Evolutionary conservation across 495 filamentous ascomycete genomes (phyloP).

Genomic region (Halenospora varia): DNA sequence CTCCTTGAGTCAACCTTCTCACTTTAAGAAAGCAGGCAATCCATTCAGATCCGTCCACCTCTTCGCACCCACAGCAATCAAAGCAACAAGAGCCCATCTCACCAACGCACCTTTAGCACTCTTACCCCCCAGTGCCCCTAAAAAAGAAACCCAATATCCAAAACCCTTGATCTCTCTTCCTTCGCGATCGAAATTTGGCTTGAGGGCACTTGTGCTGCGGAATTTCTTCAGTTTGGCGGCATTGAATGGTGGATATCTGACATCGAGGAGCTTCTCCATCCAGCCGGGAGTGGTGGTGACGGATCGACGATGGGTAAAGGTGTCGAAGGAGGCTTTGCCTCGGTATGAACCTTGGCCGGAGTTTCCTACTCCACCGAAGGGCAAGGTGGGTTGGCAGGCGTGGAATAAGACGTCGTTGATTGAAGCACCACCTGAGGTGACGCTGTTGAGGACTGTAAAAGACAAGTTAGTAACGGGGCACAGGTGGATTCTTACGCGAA

Average conservation of each 20-base stretch:
- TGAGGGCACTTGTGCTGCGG: slow-evolving; percentile 48
- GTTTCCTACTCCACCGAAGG: slow-evolving; percentile 90
- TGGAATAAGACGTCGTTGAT: slow-evolving; percentile 85
- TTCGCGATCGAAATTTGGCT: slow-evolving; percentile 81
- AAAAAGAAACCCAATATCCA: slow-evolving; percentile 40
- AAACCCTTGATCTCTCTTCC: slow-evolving; percentile 53
- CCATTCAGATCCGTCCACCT: slow-evolving; percentile 2
- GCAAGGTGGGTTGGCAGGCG: slow-evolving; percentile 65
- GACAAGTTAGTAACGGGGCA: too few relatives aligned
- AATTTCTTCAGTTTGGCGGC: slow-evolving; percentile 51
- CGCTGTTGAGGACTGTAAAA: slow-evolving; percentile 45
- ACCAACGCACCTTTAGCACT: slow-evolving; percentile 43
- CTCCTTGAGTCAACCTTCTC: background rate
- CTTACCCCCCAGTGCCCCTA: slow-evolving; percentile 42
- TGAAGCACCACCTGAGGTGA: slow-evolving; percentile 72
- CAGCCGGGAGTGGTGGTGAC: slow-evolving; percentile 74
- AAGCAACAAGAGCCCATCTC: slow-evolving; percentile 40
- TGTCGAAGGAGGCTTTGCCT: slow-evolving; percentile 78
- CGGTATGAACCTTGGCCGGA: slow-evolving; percentile 81
- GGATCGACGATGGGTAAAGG: slow-evolving; percentile 75
- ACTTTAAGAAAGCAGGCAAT: slow-evolving; percentile 2
- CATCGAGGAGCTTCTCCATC: slow-evolving; percentile 69
- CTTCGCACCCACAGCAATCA: slow-evolving; percentile 18
- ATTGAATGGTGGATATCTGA: slow-evolving; percentile 79
- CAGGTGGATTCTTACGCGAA: too few relatives aligned